Evolutionary conservation across 495 filamentous ascomycete species (phyloP), one percentile per base, ranked within the genome.

Genomic region (Aspergillus biplanus): DNA sequence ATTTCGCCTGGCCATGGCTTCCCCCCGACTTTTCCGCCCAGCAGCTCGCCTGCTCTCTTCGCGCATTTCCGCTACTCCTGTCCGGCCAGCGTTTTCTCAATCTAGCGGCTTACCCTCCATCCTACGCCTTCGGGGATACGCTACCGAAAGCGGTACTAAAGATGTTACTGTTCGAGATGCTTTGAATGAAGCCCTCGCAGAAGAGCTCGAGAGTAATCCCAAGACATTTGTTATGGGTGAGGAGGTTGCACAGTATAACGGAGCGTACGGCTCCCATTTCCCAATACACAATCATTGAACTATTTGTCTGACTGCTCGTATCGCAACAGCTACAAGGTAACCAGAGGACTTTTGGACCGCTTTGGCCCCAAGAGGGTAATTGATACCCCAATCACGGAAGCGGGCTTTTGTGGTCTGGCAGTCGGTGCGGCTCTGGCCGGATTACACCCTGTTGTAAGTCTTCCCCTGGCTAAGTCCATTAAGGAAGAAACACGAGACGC

Each of bases 161-260:
- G 91, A 99, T 71, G 92, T 97, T 78, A 96, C 95, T 49, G 95
- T 98, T 67, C 86, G 95, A 80, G 95, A 99, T 74, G 95, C 95
- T 62, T 78, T 99, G 75, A 99, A 99, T 77, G 95, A 99, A 79
- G 95, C 95, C 48, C 87, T 99, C 75, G 91, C 93, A 33, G 95
- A 99, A 83, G 95, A 99, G 84, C 84, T 99, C 78, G 95, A 98
- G 84, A 72, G 78, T 75, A 96, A 99, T 79, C 80, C 85, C 62
- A 98, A 97, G 84, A 93, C 97, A 63, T 97, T 96, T 82, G 82
- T 99, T 67, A 74, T 99, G 67, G 95, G 95, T 59, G 95, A 99
- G 83, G 95, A 99, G 82, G 96, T 99, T 64, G 95, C 95, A 69
- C 95, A 99, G 80, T 99, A 98, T 81, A 97, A 99, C 77, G 95